These are phyloP conservation scores for Powellomyces hirtus DNA, from an alignment of 192 early-diverging fungal genomes.

Conservation along the genomic window DNA sequence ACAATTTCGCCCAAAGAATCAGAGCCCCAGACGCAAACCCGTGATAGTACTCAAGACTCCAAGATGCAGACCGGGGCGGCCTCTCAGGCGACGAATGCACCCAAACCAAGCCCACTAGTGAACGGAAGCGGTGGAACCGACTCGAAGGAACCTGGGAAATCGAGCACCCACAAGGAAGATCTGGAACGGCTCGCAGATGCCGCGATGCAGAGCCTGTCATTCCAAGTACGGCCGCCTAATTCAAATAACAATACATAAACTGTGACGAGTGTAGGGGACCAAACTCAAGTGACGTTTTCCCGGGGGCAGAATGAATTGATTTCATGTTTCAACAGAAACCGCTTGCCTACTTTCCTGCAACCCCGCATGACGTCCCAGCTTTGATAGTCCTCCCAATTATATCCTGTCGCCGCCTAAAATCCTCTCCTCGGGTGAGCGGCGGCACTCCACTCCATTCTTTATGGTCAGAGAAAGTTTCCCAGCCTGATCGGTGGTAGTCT, in stretches of 20 bases:
- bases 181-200: background rate
- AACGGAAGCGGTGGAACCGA: no score
- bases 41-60: no score
- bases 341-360: conserved; percentile 1
- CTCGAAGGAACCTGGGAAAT: background rate
- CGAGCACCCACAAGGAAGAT: background rate
- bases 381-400: background rate
- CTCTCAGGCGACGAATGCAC: no score
- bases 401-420: background rate
- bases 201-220: background rate
- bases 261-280: no score
- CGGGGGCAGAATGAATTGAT: no score
- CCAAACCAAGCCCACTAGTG: no score
- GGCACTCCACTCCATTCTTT: background rate
- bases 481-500: background rate
- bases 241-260: no score
- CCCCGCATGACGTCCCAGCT: background rate
- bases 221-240: no score
- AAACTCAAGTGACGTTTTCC: no score
- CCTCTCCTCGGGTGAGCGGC: background rate
- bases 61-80: no score
- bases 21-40: no score
- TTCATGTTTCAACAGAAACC: no score
- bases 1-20: background rate
- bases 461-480: background rate